Base-by-base conservation (phyloP, 805 yeast species). In the Groenewaldozyma salmanticensis region DNA sequence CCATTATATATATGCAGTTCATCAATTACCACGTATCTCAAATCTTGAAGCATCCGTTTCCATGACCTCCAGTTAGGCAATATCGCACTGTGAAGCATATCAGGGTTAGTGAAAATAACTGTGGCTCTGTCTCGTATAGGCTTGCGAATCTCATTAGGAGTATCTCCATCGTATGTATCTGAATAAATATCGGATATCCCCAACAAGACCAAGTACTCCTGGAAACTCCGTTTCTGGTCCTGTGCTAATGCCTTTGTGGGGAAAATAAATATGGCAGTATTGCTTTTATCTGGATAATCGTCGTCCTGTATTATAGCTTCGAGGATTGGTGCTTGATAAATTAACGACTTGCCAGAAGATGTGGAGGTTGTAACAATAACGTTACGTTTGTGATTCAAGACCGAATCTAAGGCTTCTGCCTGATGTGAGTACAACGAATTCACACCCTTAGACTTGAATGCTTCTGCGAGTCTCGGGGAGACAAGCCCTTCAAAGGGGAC, bases 191-290 rank as follows among this genome's bases (percentile, higher is more conserved):
- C 17, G 0, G 77, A 75, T 38, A 83, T 69, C 7, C 29, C 29
- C 13, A 24, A 24, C 3, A 38, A 16, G 2, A 38, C 33, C 7
- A 49, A 35, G 7, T 82, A 61, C 18, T 72, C 77, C 37, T 70
- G 69, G 42, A 92, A 63, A n/a, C 94, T 77, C 47, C 95, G 67
- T 52, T 80, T 80, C 60, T 92, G 99, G 65, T 92, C 98, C 55
- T 92, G 98, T 0, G 99, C 97, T 39, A 92, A 66, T 0, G 99
- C 98, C 55, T 92, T 92, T 0, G 99, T 92, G 2, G 99, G 99
- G 52, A 92, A 92, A 9, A 92, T 78, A 52, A 82, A 87, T 67
- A 94, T 67, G 6, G 95, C 82, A 0, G 94, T 83, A 3, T 72
- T 31, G 7, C 11, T 24, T n/a, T n/a, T n/a, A n/a, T n/a, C n/a